Percentiles rank a stretch among this genome's conserved stretches.
These are phyloP conservation scores for Trichophyton schoenleinii DNA, from an alignment of 2,329 filamentous ascomycete species.

Conservation along the genomic window DNA sequence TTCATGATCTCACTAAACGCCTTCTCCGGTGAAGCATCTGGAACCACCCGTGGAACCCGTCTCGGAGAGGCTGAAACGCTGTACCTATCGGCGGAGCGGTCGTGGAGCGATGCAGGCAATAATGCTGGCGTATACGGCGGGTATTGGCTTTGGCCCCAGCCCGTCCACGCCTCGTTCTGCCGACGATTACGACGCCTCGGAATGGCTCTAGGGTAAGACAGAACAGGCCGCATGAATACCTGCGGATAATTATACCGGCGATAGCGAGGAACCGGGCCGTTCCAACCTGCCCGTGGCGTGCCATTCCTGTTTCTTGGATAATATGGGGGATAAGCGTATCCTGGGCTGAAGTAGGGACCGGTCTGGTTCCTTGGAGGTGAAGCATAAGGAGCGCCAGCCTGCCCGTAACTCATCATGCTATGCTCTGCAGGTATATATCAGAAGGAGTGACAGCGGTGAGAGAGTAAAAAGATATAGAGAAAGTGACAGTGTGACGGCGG, in stretches of 20 bases:
- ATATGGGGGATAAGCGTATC: background rate
- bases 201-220: background rate
- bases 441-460: background rate
- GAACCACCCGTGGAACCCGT: constrained; percentile 3
- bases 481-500: background rate
- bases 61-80: background rate
- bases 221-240: background rate
- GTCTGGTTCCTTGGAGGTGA: background rate
- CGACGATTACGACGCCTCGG: background rate
- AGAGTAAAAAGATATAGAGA: background rate
- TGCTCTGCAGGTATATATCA: too few relatives aligned
- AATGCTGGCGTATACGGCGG: background rate
- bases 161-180: background rate
- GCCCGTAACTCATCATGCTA: background rate
- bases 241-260: background rate
- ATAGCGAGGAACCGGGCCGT: background rate
- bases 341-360: background rate
- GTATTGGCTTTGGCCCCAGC: background rate
- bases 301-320: background rate
- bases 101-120: background rate
- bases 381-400: background rate
- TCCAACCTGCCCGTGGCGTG: background rate
- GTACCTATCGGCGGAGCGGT: background rate
- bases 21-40: constrained; percentile 8
- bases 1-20: constrained; percentile 12